Evolutionary conservation across 2,329 filamentous ascomycete species (phyloP), one percentile per base, ranked within the genome.

Genomic region (Microsporum canis): DNA sequence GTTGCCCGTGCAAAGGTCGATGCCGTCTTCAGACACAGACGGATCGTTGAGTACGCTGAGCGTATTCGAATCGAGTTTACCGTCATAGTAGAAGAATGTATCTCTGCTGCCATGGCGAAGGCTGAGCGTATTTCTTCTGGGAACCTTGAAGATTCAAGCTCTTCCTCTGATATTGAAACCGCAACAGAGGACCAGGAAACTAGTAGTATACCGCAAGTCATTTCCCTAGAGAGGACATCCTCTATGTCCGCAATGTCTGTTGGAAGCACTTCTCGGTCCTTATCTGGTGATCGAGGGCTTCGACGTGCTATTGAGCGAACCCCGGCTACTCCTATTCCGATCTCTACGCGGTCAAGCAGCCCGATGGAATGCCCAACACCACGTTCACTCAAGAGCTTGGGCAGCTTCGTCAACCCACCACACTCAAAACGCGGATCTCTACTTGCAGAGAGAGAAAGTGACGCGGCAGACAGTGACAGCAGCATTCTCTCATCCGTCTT

Each of bases 21-120:
- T 68, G 89, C 92, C 3, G 89, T 97, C 5, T 85, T 95, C 65
- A 88, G 94, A 38, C 90, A 97, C 73, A 87, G 92, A 58, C 87
- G 88, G 67, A 95, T 97, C 58, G 86, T 99, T 36, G 94, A 99
- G 72, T 99, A 99, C 71, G 87, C 91, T 0, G 94, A 99, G 75
- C 86, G 95, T 36, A 96, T 99, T 65, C 88, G 95, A 3, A 83
- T 96, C 55, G 94, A 99, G 69, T 95, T 96, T 69, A 88, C 92
- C 33, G 84, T 95, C 31, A 80, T 96, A 62, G 92, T 99, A 1
- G 90, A 97, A 69, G 90, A 96, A 68, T 99, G 94, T 71, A 96
- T 99, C 59, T 87, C 95, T 63, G 91, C 90, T 64, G 94, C 94
- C 6, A 82, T 97, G 75, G 84, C 84, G 65, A 96, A 97, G 74